A percentile compares a stretch with the other conserved stretches of the same genome.
These are phyloP conservation scores for Chenopodium berlandieri DNA, from an alignment of 148 eudicot species.

Conservation along the genomic window DNA sequence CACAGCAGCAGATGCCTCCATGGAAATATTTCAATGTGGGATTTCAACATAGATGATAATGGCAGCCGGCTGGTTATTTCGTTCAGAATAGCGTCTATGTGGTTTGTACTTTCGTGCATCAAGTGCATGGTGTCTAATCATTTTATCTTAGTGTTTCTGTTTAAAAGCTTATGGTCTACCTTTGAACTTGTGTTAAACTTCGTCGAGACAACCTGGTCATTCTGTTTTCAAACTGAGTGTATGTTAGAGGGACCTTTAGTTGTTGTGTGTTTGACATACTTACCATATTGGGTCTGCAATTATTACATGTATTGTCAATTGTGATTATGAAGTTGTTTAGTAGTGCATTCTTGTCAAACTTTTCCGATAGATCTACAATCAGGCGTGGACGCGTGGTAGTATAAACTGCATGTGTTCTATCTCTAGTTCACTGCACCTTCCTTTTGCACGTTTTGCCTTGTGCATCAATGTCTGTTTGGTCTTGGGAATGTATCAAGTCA, in stretches of 20 bases:
- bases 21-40: not conserved
- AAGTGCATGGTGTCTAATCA: constrained; percentile 18
- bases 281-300: constrained; percentile 23
- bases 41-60: constrained; percentile 14
- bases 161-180: not conserved
- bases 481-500: not conserved
- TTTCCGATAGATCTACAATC: not conserved
- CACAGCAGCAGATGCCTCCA: not conserved
- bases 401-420: too few relatives aligned
- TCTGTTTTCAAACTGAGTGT: constrained; percentile 27
- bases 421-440: not conserved
- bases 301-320: constrained; percentile 9
- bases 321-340: constrained; percentile 23
- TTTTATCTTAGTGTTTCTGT: constrained; percentile 14
- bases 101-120: constrained; percentile 22
- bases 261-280: constrained; percentile 26
- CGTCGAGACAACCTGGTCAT: constrained; percentile 12
- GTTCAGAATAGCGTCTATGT: constrained; percentile 10
- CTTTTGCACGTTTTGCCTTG: not conserved
- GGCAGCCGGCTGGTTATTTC: constrained; percentile 6
- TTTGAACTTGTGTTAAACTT: constrained; percentile 10
- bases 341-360: not conserved
- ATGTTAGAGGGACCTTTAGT: constrained; percentile 19
- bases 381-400: not conserved
- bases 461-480: not conserved